Evolutionary conservation across 495 filamentous ascomycete genomes (phyloP), one percentile per base, ranked within the genome.

Genomic region (Penicillium roqueforti): DNA sequence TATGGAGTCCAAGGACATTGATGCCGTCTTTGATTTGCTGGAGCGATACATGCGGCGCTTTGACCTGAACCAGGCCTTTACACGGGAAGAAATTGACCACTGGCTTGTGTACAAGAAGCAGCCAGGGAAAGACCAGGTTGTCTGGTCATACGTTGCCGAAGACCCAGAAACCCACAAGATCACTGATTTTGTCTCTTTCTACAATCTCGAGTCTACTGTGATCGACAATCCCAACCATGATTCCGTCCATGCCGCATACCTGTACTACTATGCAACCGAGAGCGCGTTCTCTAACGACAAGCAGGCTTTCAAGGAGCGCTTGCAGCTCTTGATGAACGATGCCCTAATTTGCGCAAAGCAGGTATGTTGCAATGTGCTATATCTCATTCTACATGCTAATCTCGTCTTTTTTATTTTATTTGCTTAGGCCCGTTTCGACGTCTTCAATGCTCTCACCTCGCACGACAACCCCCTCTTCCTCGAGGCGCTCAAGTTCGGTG

Each of bases 111-210:
- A 91, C 67, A 82, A 85, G 56, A 75, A 76, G 34, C 59, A 72
- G 20, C 55, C 66, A 7, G 73, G 69, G 1, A 77, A 77, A 43
- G 89, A 96, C 45, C 89, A 91, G 67, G 89, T 96, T 5, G 80
- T 97, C 18, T 98, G 87, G 87, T 80, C 83, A 4, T 97, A 92
- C 58, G 92, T 98, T 22, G 88, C 95, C 25, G 93, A 98, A 72
- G 79, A 87, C 48, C 74, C 85, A 8, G 60, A 79, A 20, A 84
- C 77, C 22, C 81, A 87, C 46, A 92, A 91, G 64, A 89, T 98
- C 63, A 95, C 88, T 26, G 93, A 98, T 71, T 97, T 95, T 71
- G 85, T 97, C 73, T 96, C 91, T 13, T 98, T 97, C 73, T 97
- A 97, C 73, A 82, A 80, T 62, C 84, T 98, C n/a, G 89, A 95